Evolutionary conservation across 83 land plant genomes (phyloP).

Genomic region (Larix sibirica): DNA sequence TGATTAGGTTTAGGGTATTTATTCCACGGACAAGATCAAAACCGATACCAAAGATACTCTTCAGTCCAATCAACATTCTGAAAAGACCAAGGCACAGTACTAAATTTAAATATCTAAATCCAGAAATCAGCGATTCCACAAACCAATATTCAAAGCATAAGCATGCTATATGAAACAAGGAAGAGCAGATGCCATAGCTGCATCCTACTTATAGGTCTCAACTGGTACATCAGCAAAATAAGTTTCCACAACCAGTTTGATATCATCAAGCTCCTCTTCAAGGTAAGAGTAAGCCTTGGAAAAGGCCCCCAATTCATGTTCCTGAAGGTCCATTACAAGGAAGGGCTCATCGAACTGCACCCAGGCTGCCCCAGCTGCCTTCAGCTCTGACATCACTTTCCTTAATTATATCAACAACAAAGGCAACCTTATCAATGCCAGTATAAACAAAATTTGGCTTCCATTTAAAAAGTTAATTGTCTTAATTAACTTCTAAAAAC

Average conservation of each 20-base stretch:
- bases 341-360: constrained; percentile 50
- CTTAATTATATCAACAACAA: constrained; percentile 12
- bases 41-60: constrained; percentile 50
- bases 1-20: constrained; percentile 61
- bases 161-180: no score
- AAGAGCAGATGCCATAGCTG: not conserved
- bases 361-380: constrained; percentile 54
- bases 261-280: constrained; percentile 3
- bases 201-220: constrained; percentile 59
- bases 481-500: no score
- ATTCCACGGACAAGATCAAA: constrained; percentile 62
- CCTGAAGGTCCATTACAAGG: constrained; percentile 44
- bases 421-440: no score
- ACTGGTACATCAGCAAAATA: constrained; percentile 88
- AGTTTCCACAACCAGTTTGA: constrained; percentile 50
- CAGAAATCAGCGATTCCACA: no score
- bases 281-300: constrained; percentile 33
- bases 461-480: no score
- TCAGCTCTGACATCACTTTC: constrained; percentile 42
- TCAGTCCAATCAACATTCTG: constrained; percentile 33
- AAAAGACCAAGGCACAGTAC: no score
- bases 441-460: no score
- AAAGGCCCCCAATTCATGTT: constrained; percentile 31
- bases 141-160: not conserved
- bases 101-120: no score